Percentiles rank a stretch among this genome's conserved stretches.
Conservation (phyloP, 345 rosid species). For the Mercurialis annua region DNA sequence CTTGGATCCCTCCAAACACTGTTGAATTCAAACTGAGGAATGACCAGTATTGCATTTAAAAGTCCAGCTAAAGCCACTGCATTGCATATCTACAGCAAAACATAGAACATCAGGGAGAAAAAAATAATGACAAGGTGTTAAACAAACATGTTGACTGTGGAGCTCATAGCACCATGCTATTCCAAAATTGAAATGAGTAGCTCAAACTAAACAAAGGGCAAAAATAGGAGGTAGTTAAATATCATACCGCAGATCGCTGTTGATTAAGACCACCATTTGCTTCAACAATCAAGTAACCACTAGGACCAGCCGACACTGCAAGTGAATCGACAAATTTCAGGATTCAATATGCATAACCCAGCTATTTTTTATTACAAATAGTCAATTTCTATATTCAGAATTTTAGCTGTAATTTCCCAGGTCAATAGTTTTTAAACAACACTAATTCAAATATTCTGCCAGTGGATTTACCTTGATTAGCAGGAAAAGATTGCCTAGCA, state of each 20-base stretch:
- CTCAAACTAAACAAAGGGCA: not conserved
- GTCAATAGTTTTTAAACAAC: not conserved
- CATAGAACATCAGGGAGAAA: constrained; percentile 10
- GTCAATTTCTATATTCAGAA: not conserved
- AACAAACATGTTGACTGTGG: not conserved
- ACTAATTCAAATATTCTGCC: not conserved
- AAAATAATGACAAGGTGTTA: constrained; percentile 6
- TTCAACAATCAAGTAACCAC: constrained; percentile 71
- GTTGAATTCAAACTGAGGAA: constrained; percentile 76
- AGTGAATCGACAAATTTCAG: constrained; percentile 16
- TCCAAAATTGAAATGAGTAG: not conserved
- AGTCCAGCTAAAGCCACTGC: constrained; percentile 97
- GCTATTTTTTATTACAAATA: not conserved
- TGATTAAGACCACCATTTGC: constrained; percentile 98
- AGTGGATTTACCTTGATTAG: constrained; percentile 38
- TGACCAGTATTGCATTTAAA: constrained; percentile 72
- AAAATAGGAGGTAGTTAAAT: not conserved
- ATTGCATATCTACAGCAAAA: constrained; percentile 68
- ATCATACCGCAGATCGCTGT: constrained; percentile 87
- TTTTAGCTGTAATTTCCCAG: not conserved
- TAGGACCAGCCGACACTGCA: constrained; percentile 47
- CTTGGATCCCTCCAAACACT: constrained; percentile 90
- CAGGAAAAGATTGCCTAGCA: constrained; percentile 32
- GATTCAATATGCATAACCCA: not conserved
- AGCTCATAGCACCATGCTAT: not conserved